A percentile compares a stretch with the other conserved stretches of the same genome.
phyloP scores from a whole-genome alignment of 192 early-diverging fungal species.

The Coemansia sp. region DNA sequence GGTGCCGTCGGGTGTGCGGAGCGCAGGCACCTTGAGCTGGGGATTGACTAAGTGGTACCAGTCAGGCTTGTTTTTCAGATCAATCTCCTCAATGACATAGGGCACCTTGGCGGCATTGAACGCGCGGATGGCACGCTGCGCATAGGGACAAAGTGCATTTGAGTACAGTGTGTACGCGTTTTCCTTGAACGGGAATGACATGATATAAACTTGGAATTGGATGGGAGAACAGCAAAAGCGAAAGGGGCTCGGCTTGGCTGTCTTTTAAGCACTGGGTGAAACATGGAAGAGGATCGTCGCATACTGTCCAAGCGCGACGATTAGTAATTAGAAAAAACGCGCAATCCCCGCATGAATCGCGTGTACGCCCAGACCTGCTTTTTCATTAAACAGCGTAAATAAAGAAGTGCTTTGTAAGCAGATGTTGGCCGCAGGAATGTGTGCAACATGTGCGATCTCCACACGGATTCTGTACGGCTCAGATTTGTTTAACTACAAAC shows the following conservation, averaged over 20 bases:
- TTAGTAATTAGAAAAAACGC: background rate
- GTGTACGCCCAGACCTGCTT: background rate
- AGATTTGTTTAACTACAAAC: too few relatives aligned
- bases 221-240: too few relatives aligned
- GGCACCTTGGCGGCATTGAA: conserved; percentile 55
- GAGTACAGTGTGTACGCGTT: conserved; percentile 58
- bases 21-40: conserved; percentile 64
- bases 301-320: background rate
- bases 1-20: conserved; percentile 54
- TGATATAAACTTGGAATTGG: too few relatives aligned
- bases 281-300: too few relatives aligned
- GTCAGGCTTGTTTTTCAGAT: conserved; percentile 61
- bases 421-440: too few relatives aligned
- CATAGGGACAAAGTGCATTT: conserved; percentile 61
- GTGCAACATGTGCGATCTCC: too few relatives aligned
- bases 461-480: too few relatives aligned
- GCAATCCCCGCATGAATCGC: background rate
- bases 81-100: conserved; percentile 59
- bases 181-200: conserved; percentile 36
- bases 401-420: background rate
- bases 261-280: too few relatives aligned
- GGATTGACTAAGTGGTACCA: conserved; percentile 67
- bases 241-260: too few relatives aligned
- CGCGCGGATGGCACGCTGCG: conserved; percentile 64
- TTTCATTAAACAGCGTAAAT: too few relatives aligned